Evolutionary conservation across 192 early-diverging fungal genomes (phyloP), one percentile per base, ranked within the genome.

Genomic region (Jimgerdemannia lactiflua): DNA sequence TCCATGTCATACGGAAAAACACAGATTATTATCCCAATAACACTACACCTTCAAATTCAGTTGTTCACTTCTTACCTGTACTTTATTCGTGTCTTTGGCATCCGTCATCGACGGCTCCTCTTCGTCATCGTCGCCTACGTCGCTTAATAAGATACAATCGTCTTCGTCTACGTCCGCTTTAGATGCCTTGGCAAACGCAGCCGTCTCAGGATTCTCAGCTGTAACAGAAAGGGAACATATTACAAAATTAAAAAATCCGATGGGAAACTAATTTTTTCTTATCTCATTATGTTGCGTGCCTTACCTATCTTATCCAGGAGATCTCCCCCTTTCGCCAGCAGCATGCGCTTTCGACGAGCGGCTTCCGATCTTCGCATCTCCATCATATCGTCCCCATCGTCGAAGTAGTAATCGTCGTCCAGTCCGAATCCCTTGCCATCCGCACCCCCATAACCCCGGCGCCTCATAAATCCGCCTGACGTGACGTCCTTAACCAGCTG

Each of bases 151-250:
- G 3, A 77, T n/a, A 0, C 40, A 64, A 8, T 69, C 75, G 41
- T 81, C 80, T 11, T 74, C 73, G 9, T 70, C 73, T 54, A 70
- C 49, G 42, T 74, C 59, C 29, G 72, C 41, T 42, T 44, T 54
- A 41, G 78, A 78, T n/a, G 81, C 81, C 42, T 83, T 83, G 4
- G 81, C 81, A 77, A 83, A 83, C 39, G 81, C 81, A 7, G 78
- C 74, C 4, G 81, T 83, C 43, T 79, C 72, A 11, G 81, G 78
- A 39, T 83, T 73, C 1, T 67, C 43, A 19, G 75, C 76, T 72
- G 66, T 10, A 3, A 66, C 40, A 29, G 29, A 67, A n/a, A 29
- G 29, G 29, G 29, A 29, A 29, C 29, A 29, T 29, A 29, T 29
- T 29, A 29, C 29, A 29, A 29, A 29, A 29, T 29, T 29, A 29